Percentiles rank a stretch among this genome's conserved stretches.
phyloP scores from a whole-genome alignment of 306 rosid genomes.

The Mimosa pudica region DNA sequence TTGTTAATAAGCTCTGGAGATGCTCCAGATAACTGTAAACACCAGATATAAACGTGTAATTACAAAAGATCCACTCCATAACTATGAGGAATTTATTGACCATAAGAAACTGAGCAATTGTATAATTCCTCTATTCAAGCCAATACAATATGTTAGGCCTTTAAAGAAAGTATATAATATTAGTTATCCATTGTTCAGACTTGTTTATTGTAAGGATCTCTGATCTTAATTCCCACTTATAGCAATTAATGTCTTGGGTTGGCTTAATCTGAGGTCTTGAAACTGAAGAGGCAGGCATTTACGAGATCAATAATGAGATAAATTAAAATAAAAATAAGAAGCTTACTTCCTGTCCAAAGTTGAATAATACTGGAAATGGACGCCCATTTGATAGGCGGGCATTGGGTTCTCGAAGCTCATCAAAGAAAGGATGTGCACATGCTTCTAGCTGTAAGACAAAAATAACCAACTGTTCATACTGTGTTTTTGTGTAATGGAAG shows the following conservation, averaged over 20 bases:
- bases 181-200: neutral
- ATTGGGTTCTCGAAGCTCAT: constrained; percentile 84
- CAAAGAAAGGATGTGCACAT: constrained; percentile 94
- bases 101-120: neutral
- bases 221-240: neutral
- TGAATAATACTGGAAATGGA: constrained; percentile 80
- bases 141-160: neutral
- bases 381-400: constrained; percentile 90
- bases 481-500: neutral
- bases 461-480: constrained; percentile 26
- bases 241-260: neutral
- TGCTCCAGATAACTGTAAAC: constrained; percentile 68
- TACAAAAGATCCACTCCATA: neutral
- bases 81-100: neutral
- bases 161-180: too few species aligned
- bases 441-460: constrained; percentile 84
- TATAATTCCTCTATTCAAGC: neutral
- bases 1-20: constrained; percentile 79
- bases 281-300: neutral
- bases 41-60: constrained; percentile 9
- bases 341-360: constrained; percentile 91
- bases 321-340: constrained; percentile 9
- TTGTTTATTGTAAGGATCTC: neutral
- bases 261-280: constrained; percentile 4
- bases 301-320: neutral